Conservation (phyloP, 805 yeast species). For the Hanseniaspora meyeri region DNA sequence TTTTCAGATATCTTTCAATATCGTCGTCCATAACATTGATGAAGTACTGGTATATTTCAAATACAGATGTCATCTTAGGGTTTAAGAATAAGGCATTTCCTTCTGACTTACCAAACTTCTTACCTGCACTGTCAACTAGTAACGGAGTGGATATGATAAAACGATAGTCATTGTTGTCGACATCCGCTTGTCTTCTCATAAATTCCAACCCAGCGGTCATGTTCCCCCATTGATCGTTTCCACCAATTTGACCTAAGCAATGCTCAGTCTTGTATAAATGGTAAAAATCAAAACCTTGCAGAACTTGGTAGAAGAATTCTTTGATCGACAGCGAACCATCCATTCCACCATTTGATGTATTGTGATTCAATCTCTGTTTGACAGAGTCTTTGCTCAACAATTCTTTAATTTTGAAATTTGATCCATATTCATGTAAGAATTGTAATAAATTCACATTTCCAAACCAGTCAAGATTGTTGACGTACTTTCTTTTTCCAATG, state of each 20-base stretch:
- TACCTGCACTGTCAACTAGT: conserved; percentile 77
- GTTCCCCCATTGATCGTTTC: conserved; percentile 97
- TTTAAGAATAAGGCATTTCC: conserved; percentile 92
- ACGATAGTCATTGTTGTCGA: conserved; percentile 27
- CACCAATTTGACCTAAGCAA: conserved; percentile 78
- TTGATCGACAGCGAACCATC: conserved; percentile 55
- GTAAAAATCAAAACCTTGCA: conserved; percentile 90
- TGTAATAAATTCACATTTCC: conserved; percentile 57
- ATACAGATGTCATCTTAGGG: conserved; percentile 60
- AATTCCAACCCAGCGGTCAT: conserved; percentile 91
- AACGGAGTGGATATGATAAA: conserved; percentile 85
- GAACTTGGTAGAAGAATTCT: conserved; percentile 82
- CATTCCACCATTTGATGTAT: background rate
- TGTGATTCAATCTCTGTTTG: conserved; percentile 51
- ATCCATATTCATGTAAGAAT: conserved; percentile 66
- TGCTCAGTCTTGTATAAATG: conserved; percentile 49
- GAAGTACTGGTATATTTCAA: conserved; percentile 74
- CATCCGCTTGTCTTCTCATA: conserved; percentile 38
- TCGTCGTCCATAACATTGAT: conserved; percentile 68
- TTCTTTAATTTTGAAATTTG: conserved; percentile 64
- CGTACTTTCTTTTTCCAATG: conserved; percentile 33
- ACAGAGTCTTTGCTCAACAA: conserved; percentile 88
- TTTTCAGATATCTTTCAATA: conserved; percentile 52
- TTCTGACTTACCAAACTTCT: conserved; percentile 91
- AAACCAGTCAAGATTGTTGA: conserved; percentile 83